phyloP scores from a whole-genome alignment of 805 yeast species.

The Barnettozyma pratensis region DNA sequence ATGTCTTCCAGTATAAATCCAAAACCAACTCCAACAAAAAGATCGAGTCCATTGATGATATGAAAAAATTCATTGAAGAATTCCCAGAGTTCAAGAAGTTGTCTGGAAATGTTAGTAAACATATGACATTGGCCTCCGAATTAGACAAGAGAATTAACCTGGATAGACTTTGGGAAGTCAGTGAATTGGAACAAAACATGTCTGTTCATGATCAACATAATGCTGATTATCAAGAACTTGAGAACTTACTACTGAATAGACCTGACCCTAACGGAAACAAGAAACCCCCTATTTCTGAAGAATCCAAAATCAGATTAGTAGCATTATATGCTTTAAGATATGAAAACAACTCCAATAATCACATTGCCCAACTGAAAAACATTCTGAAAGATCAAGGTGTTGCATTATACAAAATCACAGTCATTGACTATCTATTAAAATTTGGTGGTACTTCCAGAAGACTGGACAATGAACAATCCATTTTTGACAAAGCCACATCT shows the following conservation, averaged over 20 bases:
- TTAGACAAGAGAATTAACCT: conserved; percentile 67
- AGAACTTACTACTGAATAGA: conserved; percentile 42
- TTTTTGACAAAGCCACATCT: conserved; percentile 25
- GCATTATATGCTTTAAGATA: conserved; percentile 71
- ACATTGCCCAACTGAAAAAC: conserved; percentile 33
- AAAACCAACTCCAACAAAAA: conserved; percentile 73
- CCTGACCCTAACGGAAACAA: conserved; percentile 20
- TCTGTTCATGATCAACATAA: conserved; percentile 60
- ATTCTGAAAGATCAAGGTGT: conserved; percentile 34
- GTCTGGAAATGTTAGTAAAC: conserved; percentile 85
- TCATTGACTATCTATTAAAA: conserved; percentile 37
- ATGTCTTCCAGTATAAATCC: conserved; percentile 74
- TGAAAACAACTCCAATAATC: conserved; percentile 45
- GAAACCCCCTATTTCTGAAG: conserved; percentile 38
- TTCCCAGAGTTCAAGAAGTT: conserved; percentile 91
- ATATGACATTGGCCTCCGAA: conserved; percentile 85
- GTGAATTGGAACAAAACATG: conserved; percentile 86
- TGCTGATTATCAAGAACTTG: conserved; percentile 50
- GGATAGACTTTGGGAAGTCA: conserved; percentile 70
- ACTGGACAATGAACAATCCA: conserved; percentile 28
- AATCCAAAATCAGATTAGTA: conserved; percentile 64
- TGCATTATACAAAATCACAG: conserved; percentile 17
- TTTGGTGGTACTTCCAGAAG: conserved; percentile 41
- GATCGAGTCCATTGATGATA: conserved; percentile 77
- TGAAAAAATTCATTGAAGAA: conserved; percentile 85